Evolutionary conservation across 23 red algal species (phyloP), one percentile per base, ranked within the genome.

Genomic region (Gracilaria caudata): DNA sequence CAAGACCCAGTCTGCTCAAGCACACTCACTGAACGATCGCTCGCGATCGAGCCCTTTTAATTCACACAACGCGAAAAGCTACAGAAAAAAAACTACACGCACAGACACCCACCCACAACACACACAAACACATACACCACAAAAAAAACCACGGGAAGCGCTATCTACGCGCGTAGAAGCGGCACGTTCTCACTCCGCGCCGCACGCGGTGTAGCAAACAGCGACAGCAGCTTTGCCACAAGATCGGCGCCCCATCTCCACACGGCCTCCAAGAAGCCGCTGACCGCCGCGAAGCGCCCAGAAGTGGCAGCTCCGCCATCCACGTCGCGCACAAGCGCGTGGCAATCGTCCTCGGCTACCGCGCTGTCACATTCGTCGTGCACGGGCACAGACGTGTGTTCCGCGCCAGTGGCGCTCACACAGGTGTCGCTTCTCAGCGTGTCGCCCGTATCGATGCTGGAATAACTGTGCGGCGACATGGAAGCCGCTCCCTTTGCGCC

Each of bases 381-480:
- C 61, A 66, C 29, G 0, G 30, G 61, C 11, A 66, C 19, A 30
- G 61, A 4, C 14, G 61, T 35, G 61, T 66, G 61, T 36, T 3
- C 2, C 10, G 13, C 61, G 30, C 61, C 32, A 36, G 25, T 16
- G 12, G 49, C 61, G 19, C 61, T 66, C 7, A 66, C 61, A 66
- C 61, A 33, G 19, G 61, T 66, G 61, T 66, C 61, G 30, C 61
- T 66, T 36, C 61, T 66, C 25, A 66, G 61, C 61, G 61, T 66
- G 61, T 66, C 61, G 61, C 61, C 61, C 2, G 61, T 66, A 36
- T 66, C 61, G 12, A 66, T 66, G 61, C 61, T 66, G 61, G 61
- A 66, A 36, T 66, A 66, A 30, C 61, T 66, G 9, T 66, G 61
- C 26, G 61, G 61, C 21, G 61, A 66, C 61, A 66, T 66, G 61